Base-by-base conservation (phyloP, 306 rosid species). In the Lathyrus oleraceus region DNA sequence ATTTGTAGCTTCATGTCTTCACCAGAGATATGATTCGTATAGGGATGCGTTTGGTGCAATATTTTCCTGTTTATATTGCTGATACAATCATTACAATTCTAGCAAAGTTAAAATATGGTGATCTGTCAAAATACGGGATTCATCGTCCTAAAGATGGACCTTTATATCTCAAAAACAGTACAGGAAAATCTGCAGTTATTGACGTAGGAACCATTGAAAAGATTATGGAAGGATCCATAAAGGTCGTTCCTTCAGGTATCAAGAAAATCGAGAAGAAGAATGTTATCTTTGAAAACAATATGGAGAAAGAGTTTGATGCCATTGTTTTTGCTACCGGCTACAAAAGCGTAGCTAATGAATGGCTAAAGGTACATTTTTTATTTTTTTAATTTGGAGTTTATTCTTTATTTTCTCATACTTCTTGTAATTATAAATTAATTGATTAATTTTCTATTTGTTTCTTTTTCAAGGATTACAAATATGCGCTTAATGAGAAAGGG, bases 291-390 rank as follows among this genome's bases (percentile, higher is more conserved):
- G 79, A 10, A 48, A 74, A 83, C 53, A 74, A 77, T 1, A 30
- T 2, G 12, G 76, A 49, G 17, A 69, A 76, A 5, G 70, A 69
- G 11, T 88, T 85, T 44, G 89, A 88, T 45, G 88, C 44, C 0
- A 87, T 91, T 8, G 72, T 86, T 1, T 85, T 91, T 40, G 88
- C 91, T 3, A 91, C 97, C 11, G 92, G 95, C 36, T 91, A 83
- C 32, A 82, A 12, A 80, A 86, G 89, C 36, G 21, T 16, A 6
- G 88, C 86, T 10, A 61, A 74, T 53, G 58, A 35, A 0, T 48
- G 54, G 54, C 85, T 28, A 49, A 70, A 2, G 51, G 52, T 35
- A 74, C 86, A 48, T 90, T 14, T 70, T 85, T 2, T 83, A 23
- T 91, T 45, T 85, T 84, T 4, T 85, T 92, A 16, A n/a, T n/a